These are phyloP conservation scores for Trypanosoma platydactyli DNA, from an alignment of 208 protist species.

Conservation along the genomic window DNA sequence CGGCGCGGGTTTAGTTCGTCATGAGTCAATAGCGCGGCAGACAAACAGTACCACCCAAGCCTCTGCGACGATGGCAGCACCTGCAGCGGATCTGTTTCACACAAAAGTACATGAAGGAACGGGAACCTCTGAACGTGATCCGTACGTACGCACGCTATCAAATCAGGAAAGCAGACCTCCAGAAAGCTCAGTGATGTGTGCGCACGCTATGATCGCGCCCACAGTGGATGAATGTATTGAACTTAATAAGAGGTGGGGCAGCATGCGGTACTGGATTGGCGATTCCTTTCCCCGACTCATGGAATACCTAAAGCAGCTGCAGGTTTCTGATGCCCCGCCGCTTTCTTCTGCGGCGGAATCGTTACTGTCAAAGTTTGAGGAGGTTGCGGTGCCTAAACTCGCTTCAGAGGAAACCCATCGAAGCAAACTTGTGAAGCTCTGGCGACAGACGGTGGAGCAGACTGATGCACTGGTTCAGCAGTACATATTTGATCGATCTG, in stretches of 20 bases:
- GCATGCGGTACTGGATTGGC: conserved; percentile 74
- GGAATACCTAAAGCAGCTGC: conserved; percentile 50
- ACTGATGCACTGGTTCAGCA: conserved; percentile 32
- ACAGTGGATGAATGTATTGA: conserved; percentile 48
- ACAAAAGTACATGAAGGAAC: conserved; percentile 78
- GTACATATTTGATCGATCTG: conserved; percentile 52
- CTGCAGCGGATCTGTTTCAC: conserved; percentile 72
- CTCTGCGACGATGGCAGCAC: conserved; percentile 39
- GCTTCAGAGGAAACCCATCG: conserved; percentile 17
- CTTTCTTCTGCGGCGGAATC: conserved; percentile 60
- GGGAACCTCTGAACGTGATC: conserved; percentile 69
- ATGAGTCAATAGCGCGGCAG: conserved; percentile 45
- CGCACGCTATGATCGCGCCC: conserved; percentile 33
- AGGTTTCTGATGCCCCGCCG: conserved; percentile 44
- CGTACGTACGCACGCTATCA: conserved; percentile 75
- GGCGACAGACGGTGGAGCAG: conserved; percentile 37
- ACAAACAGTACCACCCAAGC: background rate
- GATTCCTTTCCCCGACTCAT: conserved; percentile 58
- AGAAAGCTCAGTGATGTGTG: conserved; percentile 53
- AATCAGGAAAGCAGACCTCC: conserved; percentile 60
- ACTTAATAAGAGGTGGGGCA: conserved; percentile 46
- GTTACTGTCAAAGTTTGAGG: conserved; percentile 56
- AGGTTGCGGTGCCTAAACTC: conserved; percentile 45
- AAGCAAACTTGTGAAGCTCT: conserved; percentile 35
- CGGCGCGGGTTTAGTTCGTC: conserved; percentile 64